Evolutionary conservation across 2,329 filamentous ascomycete species (phyloP).

Genomic region (Coniochaeta sp.): DNA sequence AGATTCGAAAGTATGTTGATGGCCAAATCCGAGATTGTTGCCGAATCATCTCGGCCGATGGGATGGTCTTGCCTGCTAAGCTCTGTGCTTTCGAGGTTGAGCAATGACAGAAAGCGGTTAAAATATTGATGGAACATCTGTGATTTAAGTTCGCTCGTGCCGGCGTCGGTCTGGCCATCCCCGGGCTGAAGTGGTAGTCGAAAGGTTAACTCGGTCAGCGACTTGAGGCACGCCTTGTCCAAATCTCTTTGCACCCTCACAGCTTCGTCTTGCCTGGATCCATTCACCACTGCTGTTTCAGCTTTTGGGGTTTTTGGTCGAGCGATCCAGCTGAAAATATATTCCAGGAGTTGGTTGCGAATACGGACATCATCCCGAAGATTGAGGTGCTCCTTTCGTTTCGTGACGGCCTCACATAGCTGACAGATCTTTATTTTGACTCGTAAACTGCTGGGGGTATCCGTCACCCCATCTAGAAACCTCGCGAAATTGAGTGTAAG

Average conservation of each 20-base stretch:
- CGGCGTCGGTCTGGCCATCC: slow-evolving; percentile 58
- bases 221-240: slow-evolving; percentile 57
- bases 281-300: slow-evolving; percentile 30
- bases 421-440: slow-evolving; percentile 66
- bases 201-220: slow-evolving; percentile 59
- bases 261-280: slow-evolving; percentile 47
- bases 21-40: slow-evolving; percentile 52
- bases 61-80: slow-evolving; percentile 33
- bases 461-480: slow-evolving; percentile 52
- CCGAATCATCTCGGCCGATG: slow-evolving; percentile 41
- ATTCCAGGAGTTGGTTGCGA: slow-evolving; percentile 60
- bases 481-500: slow-evolving; percentile 60
- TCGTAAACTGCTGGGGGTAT: slow-evolving; percentile 47
- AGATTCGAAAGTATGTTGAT: slow-evolving; percentile 64
- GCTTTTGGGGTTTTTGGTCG: slow-evolving; percentile 45
- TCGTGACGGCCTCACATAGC: slow-evolving; percentile 56
- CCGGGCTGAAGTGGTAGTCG: slow-evolving; percentile 59
- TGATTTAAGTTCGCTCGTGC: slow-evolving; percentile 60
- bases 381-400: slow-evolving; percentile 61
- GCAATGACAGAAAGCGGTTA: slow-evolving; percentile 58
- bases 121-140: slow-evolving; percentile 69
- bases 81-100: slow-evolving; percentile 49
- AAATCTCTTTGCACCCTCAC: slow-evolving; percentile 55
- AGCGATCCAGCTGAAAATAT: slow-evolving; percentile 62
- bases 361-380: slow-evolving; percentile 62